Percentiles rank a stretch among this genome's conserved stretches.
Evolutionary conservation across 768 basidiomycete species (phyloP).

Genomic region (Antrodiella citrinella): DNA sequence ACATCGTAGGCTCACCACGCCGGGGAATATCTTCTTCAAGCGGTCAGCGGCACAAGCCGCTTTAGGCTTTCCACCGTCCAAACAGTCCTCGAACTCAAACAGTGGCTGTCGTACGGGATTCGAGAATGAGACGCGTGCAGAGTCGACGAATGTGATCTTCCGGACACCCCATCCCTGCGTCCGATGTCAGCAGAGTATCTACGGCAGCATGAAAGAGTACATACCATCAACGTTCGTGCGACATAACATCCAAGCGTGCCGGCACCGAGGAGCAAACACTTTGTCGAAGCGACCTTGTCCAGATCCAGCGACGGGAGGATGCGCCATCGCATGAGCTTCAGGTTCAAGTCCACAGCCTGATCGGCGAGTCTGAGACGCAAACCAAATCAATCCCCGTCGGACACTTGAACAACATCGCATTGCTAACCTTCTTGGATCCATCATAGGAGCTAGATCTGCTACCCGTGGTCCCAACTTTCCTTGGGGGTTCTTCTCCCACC

Average conservation of each 20-base stretch:
- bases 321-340: constrained; percentile 97
- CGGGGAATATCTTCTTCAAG: constrained; percentile 86
- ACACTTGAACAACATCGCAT: too few species aligned
- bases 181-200: neutral
- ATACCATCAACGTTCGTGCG: constrained; percentile 81
- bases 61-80: constrained; percentile 90
- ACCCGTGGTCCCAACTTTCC: constrained; percentile 83
- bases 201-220: constrained; percentile 16
- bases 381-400: too few species aligned
- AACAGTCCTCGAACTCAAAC: constrained; percentile 91
- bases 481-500: constrained; percentile 91
- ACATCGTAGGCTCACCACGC: constrained; percentile 54
- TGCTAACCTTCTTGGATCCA: constrained; percentile 78
- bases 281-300: constrained; percentile 75
- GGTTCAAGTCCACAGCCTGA: constrained; percentile 95
- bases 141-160: constrained; percentile 90
- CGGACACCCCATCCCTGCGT: constrained; percentile 90
- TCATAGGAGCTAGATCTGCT: constrained; percentile 91
- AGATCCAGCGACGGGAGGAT: constrained; percentile 85
- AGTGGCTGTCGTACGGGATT: constrained; percentile 97
- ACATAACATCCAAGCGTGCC: constrained; percentile 98
- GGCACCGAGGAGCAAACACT: constrained; percentile 84
- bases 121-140: constrained; percentile 86
- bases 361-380: constrained; percentile 61
- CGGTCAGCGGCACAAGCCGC: constrained; percentile 83